phyloP scores from a whole-genome alignment of 441 rosid species.

The Erysimum cheiri region DNA sequence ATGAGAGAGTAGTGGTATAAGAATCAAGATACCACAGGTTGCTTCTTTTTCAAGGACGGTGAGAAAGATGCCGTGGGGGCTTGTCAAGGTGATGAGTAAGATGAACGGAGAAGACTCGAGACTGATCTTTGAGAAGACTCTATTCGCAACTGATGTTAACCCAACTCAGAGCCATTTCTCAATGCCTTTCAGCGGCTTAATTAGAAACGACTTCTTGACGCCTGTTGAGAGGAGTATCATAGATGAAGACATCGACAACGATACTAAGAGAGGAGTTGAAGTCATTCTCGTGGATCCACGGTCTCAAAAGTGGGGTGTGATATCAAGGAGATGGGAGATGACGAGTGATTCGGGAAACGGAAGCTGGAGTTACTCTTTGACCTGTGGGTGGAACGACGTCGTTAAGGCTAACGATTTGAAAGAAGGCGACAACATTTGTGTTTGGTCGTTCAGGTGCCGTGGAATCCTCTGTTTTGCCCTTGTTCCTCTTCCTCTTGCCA shows the following conservation, averaged over 20 bases:
- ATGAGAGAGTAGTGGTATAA: background rate
- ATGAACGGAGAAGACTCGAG: background rate
- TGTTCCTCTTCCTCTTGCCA: background rate
- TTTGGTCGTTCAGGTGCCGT: conserved; percentile 22
- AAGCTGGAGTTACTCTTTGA: conserved; percentile 12
- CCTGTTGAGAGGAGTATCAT: background rate
- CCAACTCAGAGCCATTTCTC: background rate
- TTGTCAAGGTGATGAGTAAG: background rate
- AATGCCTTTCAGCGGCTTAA: background rate
- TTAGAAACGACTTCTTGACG: conserved; percentile 2
- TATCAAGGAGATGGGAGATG: background rate
- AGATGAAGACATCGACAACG: background rate
- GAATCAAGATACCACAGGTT: conserved; percentile 17
- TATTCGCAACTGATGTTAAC: background rate
- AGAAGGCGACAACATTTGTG: background rate
- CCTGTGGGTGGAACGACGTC: conserved; percentile 11
- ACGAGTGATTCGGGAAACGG: background rate
- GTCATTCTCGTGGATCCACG: background rate
- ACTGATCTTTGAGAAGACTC: conserved; percentile 12
- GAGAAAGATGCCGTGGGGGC: conserved; percentile 1
- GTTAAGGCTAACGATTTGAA: background rate
- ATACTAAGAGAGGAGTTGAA: background rate
- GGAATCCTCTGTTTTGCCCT: conserved; percentile 25
- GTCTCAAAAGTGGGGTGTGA: background rate
- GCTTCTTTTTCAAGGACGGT: background rate